phyloP scores from a whole-genome alignment of 768 basidiomycete species.

The Kondoa subrosea region DNA sequence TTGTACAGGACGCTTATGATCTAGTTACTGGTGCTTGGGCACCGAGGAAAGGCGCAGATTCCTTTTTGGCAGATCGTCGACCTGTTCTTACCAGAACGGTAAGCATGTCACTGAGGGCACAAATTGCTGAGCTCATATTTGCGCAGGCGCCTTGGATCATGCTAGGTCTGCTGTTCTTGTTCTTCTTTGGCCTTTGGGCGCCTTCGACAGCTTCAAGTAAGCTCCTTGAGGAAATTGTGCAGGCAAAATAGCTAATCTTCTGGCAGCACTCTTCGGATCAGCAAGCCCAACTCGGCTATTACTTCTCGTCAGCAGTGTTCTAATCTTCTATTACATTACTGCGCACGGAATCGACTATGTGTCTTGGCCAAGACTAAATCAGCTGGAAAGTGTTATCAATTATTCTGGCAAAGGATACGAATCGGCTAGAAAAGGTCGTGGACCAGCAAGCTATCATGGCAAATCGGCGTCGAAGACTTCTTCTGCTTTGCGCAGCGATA shows the following conservation, averaged over 20 bases:
- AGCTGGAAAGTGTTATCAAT: slow-evolving; percentile 56
- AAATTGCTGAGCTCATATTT: background rate
- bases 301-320: slow-evolving; percentile 36
- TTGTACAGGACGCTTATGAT: slow-evolving; percentile 73
- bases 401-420: slow-evolving; percentile 47
- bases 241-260: background rate
- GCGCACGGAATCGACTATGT: slow-evolving; percentile 88
- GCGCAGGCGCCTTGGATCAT: slow-evolving; percentile 64
- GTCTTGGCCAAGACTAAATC: slow-evolving; percentile 75
- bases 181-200: slow-evolving; percentile 46
- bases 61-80: slow-evolving; percentile 14
- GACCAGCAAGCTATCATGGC: slow-evolving; percentile 10
- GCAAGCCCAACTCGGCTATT: slow-evolving; percentile 58
- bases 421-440: slow-evolving; percentile 16
- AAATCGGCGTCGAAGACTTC: background rate
- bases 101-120: background rate
- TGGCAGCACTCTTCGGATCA: slow-evolving; percentile 1
- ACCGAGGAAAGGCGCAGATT: slow-evolving; percentile 40
- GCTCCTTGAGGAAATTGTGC: background rate
- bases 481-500: background rate
- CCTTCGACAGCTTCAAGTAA: slow-evolving; percentile 19
- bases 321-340: slow-evolving; percentile 55
- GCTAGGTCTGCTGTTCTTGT: slow-evolving; percentile 69
- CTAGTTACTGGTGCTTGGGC: slow-evolving; percentile 80
- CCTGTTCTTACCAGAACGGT: slow-evolving; percentile 10